These are phyloP conservation scores for Acanthamoeba castellanii DNA, from an alignment of 208 protist species.

Conservation along the genomic window DNA sequence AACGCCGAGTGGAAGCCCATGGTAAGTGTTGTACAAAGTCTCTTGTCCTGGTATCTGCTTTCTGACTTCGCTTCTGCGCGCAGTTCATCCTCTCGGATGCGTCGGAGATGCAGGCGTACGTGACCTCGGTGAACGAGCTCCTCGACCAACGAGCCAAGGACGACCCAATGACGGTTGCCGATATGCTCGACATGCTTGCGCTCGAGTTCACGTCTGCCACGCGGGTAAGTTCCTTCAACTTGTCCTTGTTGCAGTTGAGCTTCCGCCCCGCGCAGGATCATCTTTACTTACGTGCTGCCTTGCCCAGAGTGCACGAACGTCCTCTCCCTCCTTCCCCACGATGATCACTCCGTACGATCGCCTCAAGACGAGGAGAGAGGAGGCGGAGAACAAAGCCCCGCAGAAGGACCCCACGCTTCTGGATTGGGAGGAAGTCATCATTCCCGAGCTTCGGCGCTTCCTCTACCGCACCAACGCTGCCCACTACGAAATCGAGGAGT, in stretches of 20 bases:
- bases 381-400: background rate
- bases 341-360: slow-evolving; percentile 9
- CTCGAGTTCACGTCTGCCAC: slow-evolving; percentile 13
- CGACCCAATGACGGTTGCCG: slow-evolving; percentile 1
- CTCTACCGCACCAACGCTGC: slow-evolving; percentile 19
- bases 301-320: background rate
- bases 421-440: slow-evolving; percentile 71
- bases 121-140: slow-evolving; percentile 17
- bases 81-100: slow-evolving; percentile 33
- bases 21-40: background rate
- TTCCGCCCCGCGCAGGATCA: background rate
- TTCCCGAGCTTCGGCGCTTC: slow-evolving; percentile 50
- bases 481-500: slow-evolving; percentile 72
- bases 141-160: slow-evolving; percentile 42
- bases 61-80: background rate
- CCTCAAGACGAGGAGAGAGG: background rate
- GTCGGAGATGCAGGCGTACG: background rate
- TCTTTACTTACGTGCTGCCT: background rate
- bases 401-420: slow-evolving; percentile 57
- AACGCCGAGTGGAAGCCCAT: slow-evolving; percentile 35
- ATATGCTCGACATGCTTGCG: slow-evolving; percentile 68
- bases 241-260: background rate
- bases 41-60: background rate
- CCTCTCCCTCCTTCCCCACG: slow-evolving; percentile 16
- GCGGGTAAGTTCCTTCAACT: background rate